Conservation (phyloP, 805 yeast genomes). For the Wickerhamiella australiensis region DNA sequence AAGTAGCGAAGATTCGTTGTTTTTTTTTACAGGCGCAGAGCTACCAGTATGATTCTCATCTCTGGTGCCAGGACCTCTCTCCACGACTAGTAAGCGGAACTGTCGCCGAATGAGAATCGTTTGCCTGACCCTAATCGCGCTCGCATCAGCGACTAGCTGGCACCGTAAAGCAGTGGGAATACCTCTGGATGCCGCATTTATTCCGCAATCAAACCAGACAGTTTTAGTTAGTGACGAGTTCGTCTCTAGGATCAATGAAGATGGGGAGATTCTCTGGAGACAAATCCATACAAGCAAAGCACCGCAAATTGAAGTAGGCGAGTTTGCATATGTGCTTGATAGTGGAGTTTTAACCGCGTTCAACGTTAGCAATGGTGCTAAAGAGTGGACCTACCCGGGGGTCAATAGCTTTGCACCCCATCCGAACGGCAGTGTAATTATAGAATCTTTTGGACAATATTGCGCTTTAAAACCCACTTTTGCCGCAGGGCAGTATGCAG, state of each 20-base stretch:
- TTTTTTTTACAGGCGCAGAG: no score
- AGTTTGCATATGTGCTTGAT: background rate
- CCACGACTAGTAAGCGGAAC: background rate
- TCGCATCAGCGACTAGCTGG: constrained; percentile 4
- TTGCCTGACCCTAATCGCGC: background rate
- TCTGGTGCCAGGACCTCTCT: no score
- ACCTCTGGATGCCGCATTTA: background rate
- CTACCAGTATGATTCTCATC: no score
- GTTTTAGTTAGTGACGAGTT: background rate
- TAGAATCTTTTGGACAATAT: background rate
- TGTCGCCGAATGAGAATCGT: background rate
- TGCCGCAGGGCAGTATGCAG: background rate
- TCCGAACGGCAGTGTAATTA: background rate
- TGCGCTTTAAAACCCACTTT: background rate
- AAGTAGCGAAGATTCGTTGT: no score
- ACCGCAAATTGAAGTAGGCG: background rate
- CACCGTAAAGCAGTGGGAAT: constrained; percentile 1
- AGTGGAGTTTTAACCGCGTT: background rate
- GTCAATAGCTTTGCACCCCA: constrained; percentile 6
- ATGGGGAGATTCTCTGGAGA: constrained; percentile 1
- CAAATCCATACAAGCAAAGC: background rate
- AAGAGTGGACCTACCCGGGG: constrained; percentile 5
- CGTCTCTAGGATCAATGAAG: background rate
- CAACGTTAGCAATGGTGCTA: background rate
- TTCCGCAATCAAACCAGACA: background rate